Evolutionary conservation across 495 filamentous ascomycete species (phyloP).

Genomic region (Penicillium egyptiacum): DNA sequence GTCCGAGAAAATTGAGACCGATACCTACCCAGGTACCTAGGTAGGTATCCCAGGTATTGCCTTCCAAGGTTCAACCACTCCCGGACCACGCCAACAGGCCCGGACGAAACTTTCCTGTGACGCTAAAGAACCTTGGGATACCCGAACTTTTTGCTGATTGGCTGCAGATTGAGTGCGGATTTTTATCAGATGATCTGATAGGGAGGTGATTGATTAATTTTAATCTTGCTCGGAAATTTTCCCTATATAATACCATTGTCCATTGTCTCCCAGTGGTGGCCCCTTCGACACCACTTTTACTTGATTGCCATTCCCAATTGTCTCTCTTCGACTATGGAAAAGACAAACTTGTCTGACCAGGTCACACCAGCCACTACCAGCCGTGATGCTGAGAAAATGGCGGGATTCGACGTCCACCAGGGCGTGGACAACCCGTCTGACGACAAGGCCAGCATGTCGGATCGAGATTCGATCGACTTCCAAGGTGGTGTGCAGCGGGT

Average conservation of each 20-base stretch:
- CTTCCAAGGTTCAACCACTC: not conserved
- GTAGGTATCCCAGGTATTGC: no score
- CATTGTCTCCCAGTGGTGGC: no score
- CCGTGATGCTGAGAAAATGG: slow-evolving; percentile 5
- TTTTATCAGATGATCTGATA: slow-evolving; percentile 22
- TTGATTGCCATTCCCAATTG: not conserved
- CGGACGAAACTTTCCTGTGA: not conserved
- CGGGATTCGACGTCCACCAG: not conserved
- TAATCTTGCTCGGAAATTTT: not conserved
- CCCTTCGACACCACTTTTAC: not conserved
- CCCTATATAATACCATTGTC: not conserved
- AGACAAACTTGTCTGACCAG: not conserved
- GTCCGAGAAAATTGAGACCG: not conserved
- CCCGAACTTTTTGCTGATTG: slow-evolving; percentile 4
- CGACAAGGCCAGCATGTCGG: not conserved
- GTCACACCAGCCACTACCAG: not conserved
- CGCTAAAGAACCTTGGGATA: not conserved
- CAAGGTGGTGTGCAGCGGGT: slow-evolving; percentile 12
- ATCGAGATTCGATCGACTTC: slow-evolving; percentile 4
- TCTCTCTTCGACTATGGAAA: slow-evolving; percentile 3
- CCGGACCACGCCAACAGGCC: not conserved
- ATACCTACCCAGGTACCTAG: no score
- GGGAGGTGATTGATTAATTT: slow-evolving; percentile 1
- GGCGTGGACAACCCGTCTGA: not conserved
- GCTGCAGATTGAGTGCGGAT: not conserved